phyloP scores from a whole-genome alignment of 1,284 basidiomycete species.

The Pterulicium gracile region DNA sequence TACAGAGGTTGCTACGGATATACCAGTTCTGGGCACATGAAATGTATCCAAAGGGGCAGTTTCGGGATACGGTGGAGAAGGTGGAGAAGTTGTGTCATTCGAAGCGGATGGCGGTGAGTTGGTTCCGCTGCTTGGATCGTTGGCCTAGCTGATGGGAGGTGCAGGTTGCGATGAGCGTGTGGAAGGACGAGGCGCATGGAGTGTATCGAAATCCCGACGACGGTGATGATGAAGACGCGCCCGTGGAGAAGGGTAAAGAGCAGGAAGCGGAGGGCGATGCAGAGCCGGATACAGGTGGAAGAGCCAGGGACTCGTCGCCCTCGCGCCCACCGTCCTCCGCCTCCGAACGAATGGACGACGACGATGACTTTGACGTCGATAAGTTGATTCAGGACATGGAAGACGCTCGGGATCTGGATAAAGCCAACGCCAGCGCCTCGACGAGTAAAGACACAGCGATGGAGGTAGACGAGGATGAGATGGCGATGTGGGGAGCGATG shows the following conservation, averaged over 20 bases:
- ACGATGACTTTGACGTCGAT: conserved; percentile 47
- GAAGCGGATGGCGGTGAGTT: conserved; percentile 66
- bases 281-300: conserved; percentile 18
- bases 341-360: conserved; percentile 24
- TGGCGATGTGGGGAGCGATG: conserved; percentile 44
- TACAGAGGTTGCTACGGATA: conserved; percentile 65
- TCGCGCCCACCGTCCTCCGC: conserved; percentile 39
- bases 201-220: conserved; percentile 19
- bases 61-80: conserved; percentile 70
- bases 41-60: conserved; percentile 81
- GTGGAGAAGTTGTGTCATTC: conserved; percentile 83
- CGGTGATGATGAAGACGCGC: conserved; percentile 13
- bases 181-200: conserved; percentile 63
- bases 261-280: conserved; percentile 14
- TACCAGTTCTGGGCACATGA: conserved; percentile 92
- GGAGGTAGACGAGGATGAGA: conserved; percentile 29
- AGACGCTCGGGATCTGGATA: conserved; percentile 17
- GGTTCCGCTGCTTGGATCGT: neutral
- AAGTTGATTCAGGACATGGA: conserved; percentile 39
- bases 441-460: conserved; percentile 6
- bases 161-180: conserved; percentile 61
- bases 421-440: conserved; percentile 13
- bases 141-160: conserved; percentile 6
- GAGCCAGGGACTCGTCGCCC: conserved; percentile 21
- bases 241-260: conserved; percentile 20